Evolutionary conservation across 257 asterid genomes (phyloP).

Genomic region (Nyctanthes arbortristis): DNA sequence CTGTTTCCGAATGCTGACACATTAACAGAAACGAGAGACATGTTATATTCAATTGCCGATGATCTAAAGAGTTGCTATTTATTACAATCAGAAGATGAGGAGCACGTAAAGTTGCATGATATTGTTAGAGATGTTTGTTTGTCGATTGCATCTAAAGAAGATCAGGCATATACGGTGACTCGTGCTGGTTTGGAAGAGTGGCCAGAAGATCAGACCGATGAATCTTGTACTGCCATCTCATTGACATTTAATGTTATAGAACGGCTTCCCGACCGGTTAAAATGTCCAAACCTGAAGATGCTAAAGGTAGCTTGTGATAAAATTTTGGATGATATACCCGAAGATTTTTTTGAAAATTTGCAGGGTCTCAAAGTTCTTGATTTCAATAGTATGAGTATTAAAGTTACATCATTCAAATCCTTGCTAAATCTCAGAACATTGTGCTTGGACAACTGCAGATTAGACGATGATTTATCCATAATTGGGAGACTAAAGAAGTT

Average conservation of each 20-base stretch:
- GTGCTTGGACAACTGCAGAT: neutral
- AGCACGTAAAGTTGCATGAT: conserved; percentile 18
- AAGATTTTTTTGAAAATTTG: conserved; percentile 2
- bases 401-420: conserved; percentile 1
- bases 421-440: conserved; percentile 3
- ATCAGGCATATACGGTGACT: conserved; percentile 4
- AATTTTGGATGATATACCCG: neutral
- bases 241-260: conserved; percentile 3
- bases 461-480: neutral
- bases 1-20: neutral
- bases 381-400: neutral
- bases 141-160: neutral
- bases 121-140: conserved; percentile 16
- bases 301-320: neutral
- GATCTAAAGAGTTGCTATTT: conserved; percentile 1
- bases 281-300: neutral
- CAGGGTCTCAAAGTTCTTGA: conserved; percentile 10
- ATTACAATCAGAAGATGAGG: neutral
- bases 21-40: conserved; percentile 6
- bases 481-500: conserved; percentile 2
- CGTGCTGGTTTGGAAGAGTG: conserved; percentile 16
- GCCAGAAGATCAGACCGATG: neutral
- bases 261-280: neutral
- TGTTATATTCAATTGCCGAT: neutral
- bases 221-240: conserved; percentile 10